phyloP scores from a whole-genome alignment of 2,329 filamentous ascomycete genomes.

The Seiridium unicorne region DNA sequence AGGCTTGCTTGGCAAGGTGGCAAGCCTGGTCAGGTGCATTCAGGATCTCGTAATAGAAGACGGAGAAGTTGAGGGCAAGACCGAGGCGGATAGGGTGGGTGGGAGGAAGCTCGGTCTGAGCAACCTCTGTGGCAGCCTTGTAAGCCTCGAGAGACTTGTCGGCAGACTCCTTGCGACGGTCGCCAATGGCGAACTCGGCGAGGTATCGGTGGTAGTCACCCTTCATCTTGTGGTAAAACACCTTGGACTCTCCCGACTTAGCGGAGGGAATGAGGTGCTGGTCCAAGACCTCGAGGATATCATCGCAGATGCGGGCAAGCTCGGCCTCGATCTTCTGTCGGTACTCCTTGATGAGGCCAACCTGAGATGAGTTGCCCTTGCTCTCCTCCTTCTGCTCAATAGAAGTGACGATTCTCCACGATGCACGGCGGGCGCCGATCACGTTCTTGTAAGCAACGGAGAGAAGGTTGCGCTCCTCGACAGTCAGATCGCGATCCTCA shows the following conservation, averaged over 20 bases:
- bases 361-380: constrained; percentile 93
- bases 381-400: constrained; percentile 99
- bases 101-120: constrained; percentile 82
- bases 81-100: constrained; percentile 93
- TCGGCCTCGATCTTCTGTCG: constrained; percentile 97
- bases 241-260: constrained; percentile 95
- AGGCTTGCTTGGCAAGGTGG: constrained; percentile 94
- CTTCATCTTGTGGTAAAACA: constrained; percentile 99
- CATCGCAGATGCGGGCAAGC: constrained; percentile 95
- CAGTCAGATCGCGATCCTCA: constrained; percentile 77
- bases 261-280: constrained; percentile 91
- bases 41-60: constrained; percentile 99
- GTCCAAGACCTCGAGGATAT: constrained; percentile 93
- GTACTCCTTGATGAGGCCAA: constrained; percentile 94
- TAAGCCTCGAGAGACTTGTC: constrained; percentile 95
- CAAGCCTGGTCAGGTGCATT: constrained; percentile 98
- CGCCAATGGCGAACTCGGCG: constrained; percentile 91
- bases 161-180: constrained; percentile 93
- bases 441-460: constrained; percentile 99
- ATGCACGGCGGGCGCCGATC: constrained; percentile 92
- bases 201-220: constrained; percentile 99
- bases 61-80: constrained; percentile 92
- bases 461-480: constrained; percentile 96
- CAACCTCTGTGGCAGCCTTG: constrained; percentile 90
- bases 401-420: constrained; percentile 97